Conservation (phyloP, 148 eudicot species). For the Silene uniflora region DNA sequence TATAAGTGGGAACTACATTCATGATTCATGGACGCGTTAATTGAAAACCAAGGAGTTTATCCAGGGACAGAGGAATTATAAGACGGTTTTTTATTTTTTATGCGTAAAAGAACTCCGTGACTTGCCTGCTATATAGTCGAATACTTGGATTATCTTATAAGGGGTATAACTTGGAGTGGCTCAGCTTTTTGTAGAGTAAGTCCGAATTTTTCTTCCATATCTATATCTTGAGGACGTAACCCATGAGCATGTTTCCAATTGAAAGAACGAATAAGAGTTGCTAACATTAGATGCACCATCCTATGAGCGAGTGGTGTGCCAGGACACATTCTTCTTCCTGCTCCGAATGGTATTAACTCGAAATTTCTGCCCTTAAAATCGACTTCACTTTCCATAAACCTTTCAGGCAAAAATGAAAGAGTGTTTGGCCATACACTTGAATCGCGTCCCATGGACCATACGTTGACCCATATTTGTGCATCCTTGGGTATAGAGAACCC, state of each 20-base stretch:
- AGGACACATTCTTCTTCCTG: slow-evolving; percentile 30
- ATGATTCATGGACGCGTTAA: too few relatives aligned
- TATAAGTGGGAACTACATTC: too few relatives aligned
- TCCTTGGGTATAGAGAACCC: slow-evolving; percentile 29
- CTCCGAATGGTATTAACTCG: slow-evolving; percentile 28
- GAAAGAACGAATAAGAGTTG: slow-evolving; percentile 26
- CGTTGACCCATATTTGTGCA: slow-evolving; percentile 33
- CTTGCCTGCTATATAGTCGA: too few relatives aligned
- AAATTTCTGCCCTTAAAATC: slow-evolving; percentile 24
- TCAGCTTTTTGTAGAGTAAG: slow-evolving; percentile 20
- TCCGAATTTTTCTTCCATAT: slow-evolving; percentile 29
- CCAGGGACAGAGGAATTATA: too few relatives aligned
- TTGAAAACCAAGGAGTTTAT: too few relatives aligned
- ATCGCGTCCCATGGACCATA: slow-evolving; percentile 33
- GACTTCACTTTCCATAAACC: slow-evolving; percentile 22
- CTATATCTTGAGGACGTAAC: slow-evolving; percentile 16
- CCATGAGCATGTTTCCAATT: slow-evolving; percentile 30
- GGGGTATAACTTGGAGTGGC: slow-evolving; percentile 24
- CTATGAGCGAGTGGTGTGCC: slow-evolving; percentile 24
- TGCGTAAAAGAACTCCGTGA: too few relatives aligned
- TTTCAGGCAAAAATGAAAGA: slow-evolving; percentile 25
- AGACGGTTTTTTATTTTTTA: neutral
- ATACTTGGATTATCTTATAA: neutral
- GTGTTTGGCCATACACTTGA: slow-evolving; percentile 23
- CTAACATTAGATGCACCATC: slow-evolving; percentile 26